Evolutionary conservation across 2,329 filamentous ascomycete species (phyloP).

Genomic region (Aspergillus sp.): DNA sequence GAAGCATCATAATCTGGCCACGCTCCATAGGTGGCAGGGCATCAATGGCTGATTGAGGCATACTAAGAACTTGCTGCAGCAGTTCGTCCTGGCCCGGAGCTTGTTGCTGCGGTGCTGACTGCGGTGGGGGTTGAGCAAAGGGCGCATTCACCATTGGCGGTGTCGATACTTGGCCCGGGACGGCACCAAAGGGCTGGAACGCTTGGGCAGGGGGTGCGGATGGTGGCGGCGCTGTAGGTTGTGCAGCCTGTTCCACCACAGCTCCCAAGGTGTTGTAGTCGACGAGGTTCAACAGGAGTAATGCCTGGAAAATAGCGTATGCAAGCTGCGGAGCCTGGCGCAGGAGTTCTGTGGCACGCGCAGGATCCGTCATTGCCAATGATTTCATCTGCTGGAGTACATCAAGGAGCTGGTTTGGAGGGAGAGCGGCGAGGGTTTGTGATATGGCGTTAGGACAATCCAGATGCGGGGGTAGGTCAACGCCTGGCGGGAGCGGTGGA

Average conservation of each 20-base stretch:
- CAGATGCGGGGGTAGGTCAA: constrained; percentile 78
- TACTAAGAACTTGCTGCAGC: constrained; percentile 75
- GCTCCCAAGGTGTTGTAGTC: constrained; percentile 78
- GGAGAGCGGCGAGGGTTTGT: constrained; percentile 80
- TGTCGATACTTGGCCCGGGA: constrained; percentile 51
- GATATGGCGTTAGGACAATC: constrained; percentile 90
- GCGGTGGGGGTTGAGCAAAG: constrained; percentile 47
- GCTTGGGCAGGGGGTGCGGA: constrained; percentile 26
- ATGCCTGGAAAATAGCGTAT: constrained; percentile 91
- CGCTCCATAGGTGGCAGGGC: constrained; percentile 72
- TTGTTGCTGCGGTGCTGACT: constrained; percentile 42
- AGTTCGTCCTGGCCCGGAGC: constrained; percentile 67
- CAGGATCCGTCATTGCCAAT: constrained; percentile 76
- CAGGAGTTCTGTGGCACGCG: constrained; percentile 80
- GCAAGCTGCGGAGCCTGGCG: constrained; percentile 87
- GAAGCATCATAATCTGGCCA: constrained; percentile 74
- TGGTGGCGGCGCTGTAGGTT: constrained; percentile 41
- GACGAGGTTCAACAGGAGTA: constrained; percentile 89
- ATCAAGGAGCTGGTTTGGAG: constrained; percentile 85
- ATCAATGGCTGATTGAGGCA: constrained; percentile 79
- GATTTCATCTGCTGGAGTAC: constrained; percentile 94
- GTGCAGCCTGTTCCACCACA: constrained; percentile 66
- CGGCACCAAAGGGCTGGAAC: constrained; percentile 37
- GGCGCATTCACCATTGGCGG: constrained; percentile 49
- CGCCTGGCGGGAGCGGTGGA: constrained; percentile 79